Evolutionary conservation across 208 protist species (phyloP).

Genomic region (Willaertia magna): DNA sequence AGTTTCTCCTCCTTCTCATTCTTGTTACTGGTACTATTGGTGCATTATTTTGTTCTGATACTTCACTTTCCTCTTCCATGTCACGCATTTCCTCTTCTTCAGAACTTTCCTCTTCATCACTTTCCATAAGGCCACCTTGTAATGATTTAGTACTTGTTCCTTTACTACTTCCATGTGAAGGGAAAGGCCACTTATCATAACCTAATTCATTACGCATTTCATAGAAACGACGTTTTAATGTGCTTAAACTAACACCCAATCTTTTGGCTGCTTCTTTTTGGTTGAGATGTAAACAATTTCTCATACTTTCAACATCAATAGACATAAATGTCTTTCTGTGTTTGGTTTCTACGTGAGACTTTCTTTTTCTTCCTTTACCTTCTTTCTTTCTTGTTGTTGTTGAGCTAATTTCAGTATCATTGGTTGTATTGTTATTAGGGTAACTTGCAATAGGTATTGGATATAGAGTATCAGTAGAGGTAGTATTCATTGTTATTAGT

Average conservation of each 20-base stretch:
- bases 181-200: neutral
- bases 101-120: no score
- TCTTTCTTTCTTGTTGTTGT: no score
- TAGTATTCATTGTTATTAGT: no score
- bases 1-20: no score
- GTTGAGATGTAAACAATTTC: neutral
- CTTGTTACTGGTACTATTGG: no score
- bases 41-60: no score
- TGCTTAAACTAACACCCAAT: neutral
- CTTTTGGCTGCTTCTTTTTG: neutral
- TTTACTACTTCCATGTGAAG: neutral
- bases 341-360: neutral
- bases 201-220: neutral
- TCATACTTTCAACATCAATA: neutral
- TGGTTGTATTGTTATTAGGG: neutral
- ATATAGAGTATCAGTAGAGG: no score
- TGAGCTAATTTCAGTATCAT: neutral
- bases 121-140: no score
- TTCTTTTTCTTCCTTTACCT: neutral
- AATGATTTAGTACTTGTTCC: no score
- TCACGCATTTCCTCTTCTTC: no score
- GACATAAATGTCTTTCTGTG: neutral
- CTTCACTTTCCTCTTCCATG: no score
- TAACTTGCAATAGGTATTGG: no score
- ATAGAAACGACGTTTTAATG: neutral